Percentiles rank a stretch among this genome's conserved stretches.
Conservation (phyloP, 352 stramenopile species). For the Globisporangium uncinulatum region DNA sequence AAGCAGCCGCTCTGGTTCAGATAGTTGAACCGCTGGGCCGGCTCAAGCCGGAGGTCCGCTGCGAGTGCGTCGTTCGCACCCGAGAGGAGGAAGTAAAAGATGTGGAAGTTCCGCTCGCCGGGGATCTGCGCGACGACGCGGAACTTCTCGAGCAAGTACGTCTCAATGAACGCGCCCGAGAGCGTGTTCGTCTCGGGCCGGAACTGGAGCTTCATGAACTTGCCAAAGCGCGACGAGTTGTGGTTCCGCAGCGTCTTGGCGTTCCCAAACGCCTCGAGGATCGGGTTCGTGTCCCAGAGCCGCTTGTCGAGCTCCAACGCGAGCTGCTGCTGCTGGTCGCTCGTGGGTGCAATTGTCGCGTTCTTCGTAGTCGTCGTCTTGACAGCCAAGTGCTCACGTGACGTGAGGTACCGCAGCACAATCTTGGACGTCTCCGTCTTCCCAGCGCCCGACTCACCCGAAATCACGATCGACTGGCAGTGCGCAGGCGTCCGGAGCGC, state of each 20-base stretch:
- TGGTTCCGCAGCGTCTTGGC: conserved; percentile 87
- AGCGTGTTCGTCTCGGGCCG: conserved; percentile 63
- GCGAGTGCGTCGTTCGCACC: conserved; percentile 59
- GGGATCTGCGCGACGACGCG: conserved; percentile 83
- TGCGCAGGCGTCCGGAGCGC: conserved; percentile 70
- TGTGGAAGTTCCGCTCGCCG: conserved; percentile 88
- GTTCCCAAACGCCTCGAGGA: conserved; percentile 85
- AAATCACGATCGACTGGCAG: conserved; percentile 87
- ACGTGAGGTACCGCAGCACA: conserved; percentile 83
- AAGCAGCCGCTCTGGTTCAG: conserved; percentile 86
- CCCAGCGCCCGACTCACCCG: conserved; percentile 76
- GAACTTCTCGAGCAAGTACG: conserved; percentile 88
- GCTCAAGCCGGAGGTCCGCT: conserved; percentile 51
- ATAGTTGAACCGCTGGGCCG: conserved; percentile 62
- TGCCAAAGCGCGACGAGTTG: conserved; percentile 85
- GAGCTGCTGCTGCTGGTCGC: conserved; percentile 51
- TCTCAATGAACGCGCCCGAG: conserved; percentile 79
- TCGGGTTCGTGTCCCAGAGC: conserved; percentile 86
- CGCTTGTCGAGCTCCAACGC: conserved; percentile 81
- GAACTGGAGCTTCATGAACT: conserved; percentile 91
- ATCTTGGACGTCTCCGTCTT: conserved; percentile 90
- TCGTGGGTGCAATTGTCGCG: background rate
- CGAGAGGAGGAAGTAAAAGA: conserved; percentile 88
- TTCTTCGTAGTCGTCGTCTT: conserved; percentile 22
- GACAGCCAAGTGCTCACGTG: conserved; percentile 60